These are phyloP conservation scores for Phytophthora pseudosyringae DNA, from an alignment of 352 stramenopile species.

Conservation along the genomic window DNA sequence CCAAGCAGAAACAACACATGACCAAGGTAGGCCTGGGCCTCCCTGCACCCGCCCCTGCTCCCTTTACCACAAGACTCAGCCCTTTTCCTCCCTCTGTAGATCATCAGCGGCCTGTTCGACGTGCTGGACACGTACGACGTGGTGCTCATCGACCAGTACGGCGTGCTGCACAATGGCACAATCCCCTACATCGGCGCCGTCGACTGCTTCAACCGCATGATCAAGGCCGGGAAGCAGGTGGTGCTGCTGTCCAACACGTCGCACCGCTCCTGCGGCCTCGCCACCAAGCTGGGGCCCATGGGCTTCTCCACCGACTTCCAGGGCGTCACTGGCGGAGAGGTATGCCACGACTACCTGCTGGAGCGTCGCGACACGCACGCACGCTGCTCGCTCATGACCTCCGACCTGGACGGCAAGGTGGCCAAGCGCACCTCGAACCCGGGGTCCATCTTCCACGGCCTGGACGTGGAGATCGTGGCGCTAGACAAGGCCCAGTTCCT, in stretches of 20 bases:
- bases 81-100: conserved; percentile 16
- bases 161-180: conserved; percentile 92
- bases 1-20: conserved; percentile 16
- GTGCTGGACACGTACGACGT: conserved; percentile 80
- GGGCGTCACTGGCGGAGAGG: conserved; percentile 63
- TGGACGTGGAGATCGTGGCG: conserved; percentile 50
- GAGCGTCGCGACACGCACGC: conserved; percentile 30
- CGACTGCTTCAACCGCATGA: conserved; percentile 67
- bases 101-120: conserved; percentile 42
- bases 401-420: conserved; percentile 40
- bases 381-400: conserved; percentile 53
- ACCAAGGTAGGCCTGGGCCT: conserved; percentile 12
- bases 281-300: conserved; percentile 61
- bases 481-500: conserved; percentile 57
- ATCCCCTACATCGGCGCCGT: conserved; percentile 65
- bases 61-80: neutral
- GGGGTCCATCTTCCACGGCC: conserved; percentile 57
- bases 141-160: conserved; percentile 93
- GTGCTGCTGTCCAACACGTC: conserved; percentile 92
- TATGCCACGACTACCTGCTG: conserved; percentile 50
- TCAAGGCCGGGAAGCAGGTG: conserved; percentile 66
- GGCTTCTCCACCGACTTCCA: conserved; percentile 72
- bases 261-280: conserved; percentile 58
- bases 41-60: neutral
- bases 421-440: conserved; percentile 38